Evolutionary conservation across 371 early-diverging fungal genomes (phyloP).

Genomic region (Thermomucor indicae-seudaticae): DNA sequence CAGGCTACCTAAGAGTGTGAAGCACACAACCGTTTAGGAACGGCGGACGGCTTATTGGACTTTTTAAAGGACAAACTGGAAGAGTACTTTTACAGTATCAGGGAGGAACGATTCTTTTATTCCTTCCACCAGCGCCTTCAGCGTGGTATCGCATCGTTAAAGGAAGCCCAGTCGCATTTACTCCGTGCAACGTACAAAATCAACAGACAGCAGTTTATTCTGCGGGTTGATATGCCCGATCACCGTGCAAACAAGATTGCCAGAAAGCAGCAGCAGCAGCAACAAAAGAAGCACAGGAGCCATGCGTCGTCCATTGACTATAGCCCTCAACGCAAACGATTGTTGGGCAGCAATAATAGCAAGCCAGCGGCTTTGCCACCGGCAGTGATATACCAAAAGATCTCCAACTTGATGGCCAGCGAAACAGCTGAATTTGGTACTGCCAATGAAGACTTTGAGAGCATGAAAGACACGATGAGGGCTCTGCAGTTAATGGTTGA

Average conservation of each 20-base stretch:
- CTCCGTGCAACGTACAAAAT: constrained; percentile 26
- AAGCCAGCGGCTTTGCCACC: constrained; percentile 6
- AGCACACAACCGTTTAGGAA: too few species aligned
- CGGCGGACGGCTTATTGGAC: too few species aligned
- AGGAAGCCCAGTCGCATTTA: constrained; percentile 33
- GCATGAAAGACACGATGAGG: constrained; percentile 46
- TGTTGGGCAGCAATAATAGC: not conserved
- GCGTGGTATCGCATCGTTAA: constrained; percentile 30
- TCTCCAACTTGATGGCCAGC: constrained; percentile 23
- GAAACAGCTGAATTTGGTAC: constrained; percentile 27
- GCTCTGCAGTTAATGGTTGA: constrained; percentile 53
- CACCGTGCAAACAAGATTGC: not conserved
- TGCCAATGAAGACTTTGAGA: constrained; percentile 29
- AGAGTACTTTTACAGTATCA: constrained; percentile 41
- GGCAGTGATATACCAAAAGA: constrained; percentile 14
- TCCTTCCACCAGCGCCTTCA: constrained; percentile 48
- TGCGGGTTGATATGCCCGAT: not conserved
- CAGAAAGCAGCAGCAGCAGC: not conserved
- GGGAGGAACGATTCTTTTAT: constrained; percentile 56
- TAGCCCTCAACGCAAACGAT: constrained; percentile 1
- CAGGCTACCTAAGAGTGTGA: not conserved
- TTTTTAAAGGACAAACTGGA: constrained; percentile 26
- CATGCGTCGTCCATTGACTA: constrained; percentile 6
- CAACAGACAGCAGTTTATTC: constrained; percentile 29
- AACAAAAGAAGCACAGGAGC: not conserved